These are phyloP conservation scores for Luvunga scandens DNA, from an alignment of 345 rosid genomes.

Conservation along the genomic window DNA sequence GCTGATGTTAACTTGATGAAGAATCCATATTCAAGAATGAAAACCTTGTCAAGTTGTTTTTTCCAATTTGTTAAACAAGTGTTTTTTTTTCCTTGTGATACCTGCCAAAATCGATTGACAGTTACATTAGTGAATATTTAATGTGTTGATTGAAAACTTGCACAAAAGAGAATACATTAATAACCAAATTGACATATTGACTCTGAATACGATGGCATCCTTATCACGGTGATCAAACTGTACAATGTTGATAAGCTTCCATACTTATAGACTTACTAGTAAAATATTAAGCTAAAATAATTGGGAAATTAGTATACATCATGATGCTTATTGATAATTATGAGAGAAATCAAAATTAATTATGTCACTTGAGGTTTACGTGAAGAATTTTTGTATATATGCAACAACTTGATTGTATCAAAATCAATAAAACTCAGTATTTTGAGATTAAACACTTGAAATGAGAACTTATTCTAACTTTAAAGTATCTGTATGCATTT, in stretches of 20 bases:
- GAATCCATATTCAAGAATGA: not conserved
- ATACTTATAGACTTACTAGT: not conserved
- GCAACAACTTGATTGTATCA: too few species aligned
- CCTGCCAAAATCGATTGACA: not conserved
- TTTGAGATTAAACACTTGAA: too few species aligned
- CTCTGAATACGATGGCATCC: slow-evolving; percentile 11
- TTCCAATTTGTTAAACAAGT: not conserved
- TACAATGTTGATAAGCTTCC: slow-evolving; percentile 6
- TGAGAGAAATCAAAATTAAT: too few species aligned
- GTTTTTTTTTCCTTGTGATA: not conserved
- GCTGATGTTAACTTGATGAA: not conserved
- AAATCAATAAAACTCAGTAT: too few species aligned
- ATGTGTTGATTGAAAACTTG: not conserved
- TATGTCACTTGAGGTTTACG: too few species aligned
- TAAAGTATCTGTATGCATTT: too few species aligned
- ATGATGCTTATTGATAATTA: not conserved
- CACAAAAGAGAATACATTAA: not conserved
- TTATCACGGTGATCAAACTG: not conserved
- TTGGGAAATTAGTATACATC: not conserved
- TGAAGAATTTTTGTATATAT: too few species aligned
- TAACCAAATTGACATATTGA: not conserved
- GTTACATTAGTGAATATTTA: not conserved
- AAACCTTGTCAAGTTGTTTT: not conserved
- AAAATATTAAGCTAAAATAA: too few species aligned
- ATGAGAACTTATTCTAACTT: too few species aligned